phyloP scores from a whole-genome alignment of 345 rosid genomes.

The Eucalyptus microcorys region DNA sequence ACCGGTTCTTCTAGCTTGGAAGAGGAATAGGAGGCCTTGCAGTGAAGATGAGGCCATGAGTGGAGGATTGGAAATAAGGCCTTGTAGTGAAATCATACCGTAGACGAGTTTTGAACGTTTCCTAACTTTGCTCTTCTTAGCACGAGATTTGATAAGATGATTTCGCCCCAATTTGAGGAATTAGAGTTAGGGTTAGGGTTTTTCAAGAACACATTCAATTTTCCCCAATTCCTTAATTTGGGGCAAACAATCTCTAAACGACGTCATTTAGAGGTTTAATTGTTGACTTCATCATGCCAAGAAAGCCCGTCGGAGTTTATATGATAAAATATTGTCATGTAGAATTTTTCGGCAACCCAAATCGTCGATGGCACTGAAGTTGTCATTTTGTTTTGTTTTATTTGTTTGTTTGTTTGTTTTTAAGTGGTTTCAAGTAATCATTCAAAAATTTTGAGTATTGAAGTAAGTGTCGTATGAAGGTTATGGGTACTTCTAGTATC shows the following conservation, averaged over 20 bases:
- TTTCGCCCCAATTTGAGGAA: not conserved
- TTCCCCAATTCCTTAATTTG: not conserved
- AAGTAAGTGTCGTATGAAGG: too few species aligned
- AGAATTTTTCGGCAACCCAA: accelerated
- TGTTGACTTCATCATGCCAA: not conserved
- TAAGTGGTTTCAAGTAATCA: not conserved
- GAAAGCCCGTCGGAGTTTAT: not conserved
- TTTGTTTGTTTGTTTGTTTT: too few species aligned
- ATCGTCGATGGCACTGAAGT: not conserved
- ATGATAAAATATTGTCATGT: accelerated
- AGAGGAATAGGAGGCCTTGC: not conserved
- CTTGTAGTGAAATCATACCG: not conserved
- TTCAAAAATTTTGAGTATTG: too few species aligned
- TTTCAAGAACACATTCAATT: not conserved
- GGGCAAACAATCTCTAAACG: not conserved
- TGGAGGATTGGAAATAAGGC: not conserved
- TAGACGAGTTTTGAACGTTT: not conserved
- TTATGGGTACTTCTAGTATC: not conserved
- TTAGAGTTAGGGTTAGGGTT: not conserved
- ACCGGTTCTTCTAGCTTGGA: not conserved
- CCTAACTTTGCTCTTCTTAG: not conserved
- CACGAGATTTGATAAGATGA: not conserved
- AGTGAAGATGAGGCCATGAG: not conserved
- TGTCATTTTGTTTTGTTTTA: too few species aligned
- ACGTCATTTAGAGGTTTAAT: not conserved